Evolutionary conservation across 2,329 filamentous ascomycete species (phyloP).

Genomic region (Lasiodiplodia hormozganensis): DNA sequence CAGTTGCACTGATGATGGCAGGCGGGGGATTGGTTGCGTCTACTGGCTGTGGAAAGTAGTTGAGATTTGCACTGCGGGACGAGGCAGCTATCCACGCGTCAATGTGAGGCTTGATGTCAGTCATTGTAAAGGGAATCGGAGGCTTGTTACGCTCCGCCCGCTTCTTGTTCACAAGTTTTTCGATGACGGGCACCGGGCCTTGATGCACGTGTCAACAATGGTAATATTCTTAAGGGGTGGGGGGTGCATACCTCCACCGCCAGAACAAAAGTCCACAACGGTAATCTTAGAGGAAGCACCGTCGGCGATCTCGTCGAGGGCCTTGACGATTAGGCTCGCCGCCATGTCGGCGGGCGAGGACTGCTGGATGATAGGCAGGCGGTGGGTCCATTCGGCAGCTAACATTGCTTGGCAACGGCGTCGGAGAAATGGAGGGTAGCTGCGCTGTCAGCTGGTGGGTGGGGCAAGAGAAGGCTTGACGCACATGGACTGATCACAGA

Average conservation of each 20-base stretch:
- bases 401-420: slow-evolving; percentile 70
- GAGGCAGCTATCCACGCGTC: slow-evolving; percentile 44
- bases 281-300: slow-evolving; percentile 52
- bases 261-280: slow-evolving; percentile 79
- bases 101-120: slow-evolving; percentile 49
- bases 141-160: slow-evolving; percentile 32
- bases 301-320: slow-evolving; percentile 32
- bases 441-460: slow-evolving; percentile 41
- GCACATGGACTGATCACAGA: slow-evolving; percentile 40
- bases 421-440: slow-evolving; percentile 71
- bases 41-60: slow-evolving; percentile 66
- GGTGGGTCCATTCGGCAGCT: slow-evolving; percentile 67
- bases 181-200: slow-evolving; percentile 46
- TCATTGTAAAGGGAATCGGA: slow-evolving; percentile 48
- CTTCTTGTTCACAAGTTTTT: slow-evolving; percentile 40
- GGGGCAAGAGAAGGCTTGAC: background rate
- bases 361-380: slow-evolving; percentile 64
- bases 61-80: slow-evolving; percentile 59
- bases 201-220: slow-evolving; percentile 31
- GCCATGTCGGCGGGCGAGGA: slow-evolving; percentile 66
- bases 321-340: slow-evolving; percentile 61
- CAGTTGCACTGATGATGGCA: slow-evolving; percentile 37
- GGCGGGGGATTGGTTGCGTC: slow-evolving; percentile 68
- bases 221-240: background rate
- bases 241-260: slow-evolving; percentile 64